Base-by-base conservation (phyloP, 2,329 filamentous ascomycete species). In the Cordyceps fumosorosea region DNA sequence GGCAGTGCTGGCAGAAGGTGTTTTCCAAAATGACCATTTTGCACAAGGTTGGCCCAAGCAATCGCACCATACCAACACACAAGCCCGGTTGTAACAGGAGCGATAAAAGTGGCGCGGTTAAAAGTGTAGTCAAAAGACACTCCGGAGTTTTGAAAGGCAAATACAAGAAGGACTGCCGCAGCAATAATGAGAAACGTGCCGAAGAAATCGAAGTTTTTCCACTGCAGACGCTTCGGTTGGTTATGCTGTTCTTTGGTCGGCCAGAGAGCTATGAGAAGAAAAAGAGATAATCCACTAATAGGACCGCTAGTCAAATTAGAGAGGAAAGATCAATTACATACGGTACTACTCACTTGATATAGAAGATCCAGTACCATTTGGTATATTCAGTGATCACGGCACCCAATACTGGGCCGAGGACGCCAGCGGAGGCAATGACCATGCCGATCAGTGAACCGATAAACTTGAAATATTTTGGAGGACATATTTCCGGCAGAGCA, bases 301-400 rank as follows among this genome's bases (percentile, higher is more conserved):
- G 83, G 83, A 2, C 78, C 81, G 67, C 81, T 84, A 2, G 11
- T 14, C 8, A 20, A 47, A 47, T 63, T 18, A 57, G 54, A 29
- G 32, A 16, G 5, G 10, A 24, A 24, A 12, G 24, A 5, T 48
- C 3, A 12, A 70, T 68, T 60, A 12, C 3, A 5, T 11, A 37
- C n/a, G 26, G 16, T 32, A 26, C 18, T 26, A 71, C 81, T 85
- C 22, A 72, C 81, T 85, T 86, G 67, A 86, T 81, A 80, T 81
- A 85, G 69, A 85, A 86, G 2, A 84, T 75, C 78, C 81, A 84
- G 64, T 79, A 71, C 82, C 82, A 84, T 11, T 71, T 77, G 1
- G 74, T 68, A 58, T 80, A 82, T 18, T 80, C 69, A 1, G 81
- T 82, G 47, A 84, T 66, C 5, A 82, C 40, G 1, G 81, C 81